phyloP scores from a whole-genome alignment of 257 asterid genomes.

The Ligustrum vulgare region DNA sequence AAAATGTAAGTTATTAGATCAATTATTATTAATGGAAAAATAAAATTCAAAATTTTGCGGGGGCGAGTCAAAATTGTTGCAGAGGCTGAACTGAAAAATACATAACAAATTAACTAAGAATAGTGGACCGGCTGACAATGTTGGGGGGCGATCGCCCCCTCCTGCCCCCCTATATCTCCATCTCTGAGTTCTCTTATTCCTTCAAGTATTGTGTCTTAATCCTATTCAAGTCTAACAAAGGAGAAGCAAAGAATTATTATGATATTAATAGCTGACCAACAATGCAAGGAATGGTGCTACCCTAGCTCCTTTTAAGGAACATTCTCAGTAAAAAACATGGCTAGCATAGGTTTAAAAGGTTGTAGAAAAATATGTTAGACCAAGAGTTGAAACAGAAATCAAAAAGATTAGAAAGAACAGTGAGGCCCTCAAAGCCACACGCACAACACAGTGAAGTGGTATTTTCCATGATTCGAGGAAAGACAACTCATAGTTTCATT shows the following conservation, averaged over 20 bases:
- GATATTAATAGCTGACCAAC: neutral
- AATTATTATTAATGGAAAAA: too few relatives aligned
- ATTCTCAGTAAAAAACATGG: conserved; percentile 1
- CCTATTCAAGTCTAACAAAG: neutral
- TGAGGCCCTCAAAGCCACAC: neutral
- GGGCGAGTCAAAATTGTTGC: too few relatives aligned
- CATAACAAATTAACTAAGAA: too few relatives aligned
- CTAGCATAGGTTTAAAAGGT: neutral
- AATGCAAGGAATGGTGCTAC: neutral
- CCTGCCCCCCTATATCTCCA: too few relatives aligned
- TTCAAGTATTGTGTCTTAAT: neutral
- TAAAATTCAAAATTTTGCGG: too few relatives aligned
- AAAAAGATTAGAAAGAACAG: neutral
- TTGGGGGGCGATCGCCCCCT: too few relatives aligned
- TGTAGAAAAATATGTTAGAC: neutral
- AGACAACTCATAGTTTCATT: neutral
- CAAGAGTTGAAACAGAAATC: neutral
- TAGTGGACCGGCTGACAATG: too few relatives aligned
- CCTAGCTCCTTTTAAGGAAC: neutral
- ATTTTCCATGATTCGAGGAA: neutral
- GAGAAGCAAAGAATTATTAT: neutral
- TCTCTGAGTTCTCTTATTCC: neutral
- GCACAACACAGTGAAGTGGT: neutral
- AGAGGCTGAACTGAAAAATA: too few relatives aligned
- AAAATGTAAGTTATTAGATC: too few relatives aligned